Evolutionary conservation across 1,284 basidiomycete species (phyloP).

Genomic region (Farysia itapuensis): DNA sequence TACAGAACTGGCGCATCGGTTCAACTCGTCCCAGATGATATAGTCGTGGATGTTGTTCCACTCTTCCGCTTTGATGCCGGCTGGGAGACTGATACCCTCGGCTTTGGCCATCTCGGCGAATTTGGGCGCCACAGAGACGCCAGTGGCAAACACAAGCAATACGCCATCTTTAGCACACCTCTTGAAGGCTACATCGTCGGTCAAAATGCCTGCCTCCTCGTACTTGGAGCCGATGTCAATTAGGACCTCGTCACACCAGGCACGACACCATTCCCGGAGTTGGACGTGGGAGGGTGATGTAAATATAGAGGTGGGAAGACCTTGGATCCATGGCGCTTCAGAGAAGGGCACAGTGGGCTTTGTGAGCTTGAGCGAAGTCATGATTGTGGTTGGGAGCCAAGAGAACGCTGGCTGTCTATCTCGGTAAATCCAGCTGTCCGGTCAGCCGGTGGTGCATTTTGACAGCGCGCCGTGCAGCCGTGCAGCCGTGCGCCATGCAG

Average conservation of each 20-base stretch:
- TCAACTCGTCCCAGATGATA: slow-evolving; percentile 49
- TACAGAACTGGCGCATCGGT: slow-evolving; percentile 23
- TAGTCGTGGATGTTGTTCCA: slow-evolving; percentile 54
- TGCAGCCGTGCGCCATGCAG: no score
- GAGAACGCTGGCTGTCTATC: no score
- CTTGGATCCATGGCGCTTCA: slow-evolving; percentile 41
- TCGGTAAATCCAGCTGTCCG: no score
- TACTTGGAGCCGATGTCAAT: slow-evolving; percentile 27
- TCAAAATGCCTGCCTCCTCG: slow-evolving; percentile 27
- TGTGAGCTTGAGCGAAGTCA: slow-evolving; percentile 24
- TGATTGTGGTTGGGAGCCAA: no score
- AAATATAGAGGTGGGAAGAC: slow-evolving; percentile 41
- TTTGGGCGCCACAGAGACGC: slow-evolving; percentile 26
- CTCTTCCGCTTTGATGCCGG: slow-evolving; percentile 33
- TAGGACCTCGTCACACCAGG: slow-evolving; percentile 32
- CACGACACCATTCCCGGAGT: slow-evolving; percentile 37
- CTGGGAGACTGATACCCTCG: slow-evolving; percentile 29
- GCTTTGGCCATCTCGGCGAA: slow-evolving; percentile 34
- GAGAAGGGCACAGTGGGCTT: slow-evolving; percentile 36
- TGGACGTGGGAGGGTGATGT: slow-evolving; percentile 24
- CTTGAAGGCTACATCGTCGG: slow-evolving; percentile 31
- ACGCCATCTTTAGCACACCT: slow-evolving; percentile 45
- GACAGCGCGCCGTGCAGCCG: no score
- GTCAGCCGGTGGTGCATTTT: no score
- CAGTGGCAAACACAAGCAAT: slow-evolving; percentile 41